Conservation (phyloP, 75 land plant species). For the Pinus taeda region DNA sequence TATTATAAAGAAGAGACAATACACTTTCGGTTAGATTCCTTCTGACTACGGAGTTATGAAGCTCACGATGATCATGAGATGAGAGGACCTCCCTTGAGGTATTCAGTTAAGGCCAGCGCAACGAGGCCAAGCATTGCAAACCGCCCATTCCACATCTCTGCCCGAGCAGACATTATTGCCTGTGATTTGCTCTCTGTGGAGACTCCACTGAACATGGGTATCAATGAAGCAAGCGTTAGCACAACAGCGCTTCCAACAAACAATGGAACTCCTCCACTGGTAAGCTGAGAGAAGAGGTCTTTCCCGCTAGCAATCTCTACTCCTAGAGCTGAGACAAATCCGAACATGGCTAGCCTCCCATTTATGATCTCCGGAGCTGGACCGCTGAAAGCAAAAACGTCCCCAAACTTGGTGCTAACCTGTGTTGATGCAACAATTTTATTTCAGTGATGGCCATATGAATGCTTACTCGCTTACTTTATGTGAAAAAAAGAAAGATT, state of each 20-base stretch:
- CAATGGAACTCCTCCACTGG: slow-evolving; percentile 52
- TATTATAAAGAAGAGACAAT: no score
- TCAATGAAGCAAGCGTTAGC: slow-evolving; percentile 56
- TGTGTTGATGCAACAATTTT: slow-evolving; percentile 10
- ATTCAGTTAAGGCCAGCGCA: slow-evolving; percentile 75
- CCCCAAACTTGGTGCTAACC: slow-evolving; percentile 58
- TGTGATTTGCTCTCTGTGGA: slow-evolving; percentile 38
- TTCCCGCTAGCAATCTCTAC: slow-evolving; percentile 58
- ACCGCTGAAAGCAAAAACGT: slow-evolving; percentile 72
- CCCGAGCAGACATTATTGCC: slow-evolving; percentile 59
- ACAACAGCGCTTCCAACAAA: slow-evolving; percentile 43
- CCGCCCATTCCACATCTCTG: slow-evolving; percentile 81
- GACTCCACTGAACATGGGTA: slow-evolving; percentile 66
- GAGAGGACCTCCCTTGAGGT: slow-evolving; percentile 64
- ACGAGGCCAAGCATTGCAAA: slow-evolving; percentile 74
- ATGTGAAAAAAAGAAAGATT: background rate
- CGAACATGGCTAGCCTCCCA: slow-evolving; percentile 83
- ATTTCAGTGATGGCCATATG: background rate
- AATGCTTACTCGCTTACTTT: no score
- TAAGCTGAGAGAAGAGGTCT: slow-evolving; percentile 38
- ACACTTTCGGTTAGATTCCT: no score
- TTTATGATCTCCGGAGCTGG: slow-evolving; percentile 87
- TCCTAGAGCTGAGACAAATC: slow-evolving; percentile 62
- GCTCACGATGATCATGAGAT: slow-evolving; percentile 14
- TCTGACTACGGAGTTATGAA: no score